Conservation (phyloP, 805 yeast species). For the Saturnispora dispora region DNA sequence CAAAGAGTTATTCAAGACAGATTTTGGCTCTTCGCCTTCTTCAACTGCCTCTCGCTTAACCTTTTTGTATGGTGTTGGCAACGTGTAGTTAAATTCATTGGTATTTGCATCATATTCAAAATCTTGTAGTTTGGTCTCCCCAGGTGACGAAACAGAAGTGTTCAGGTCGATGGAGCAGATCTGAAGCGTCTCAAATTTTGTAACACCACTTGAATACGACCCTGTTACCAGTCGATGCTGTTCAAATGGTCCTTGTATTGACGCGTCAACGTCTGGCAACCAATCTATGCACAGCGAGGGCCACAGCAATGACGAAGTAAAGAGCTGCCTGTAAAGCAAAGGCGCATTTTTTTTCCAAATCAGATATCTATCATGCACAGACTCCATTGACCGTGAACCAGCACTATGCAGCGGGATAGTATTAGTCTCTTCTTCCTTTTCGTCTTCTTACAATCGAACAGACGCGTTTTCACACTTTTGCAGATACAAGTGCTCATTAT, state of each 20-base stretch:
- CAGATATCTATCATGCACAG: slow-evolving; percentile 26
- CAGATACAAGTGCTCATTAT: neutral
- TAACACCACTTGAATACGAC: slow-evolving; percentile 52
- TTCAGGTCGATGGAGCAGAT: slow-evolving; percentile 9
- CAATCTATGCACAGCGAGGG: slow-evolving; percentile 55
- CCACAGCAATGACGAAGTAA: slow-evolving; percentile 50
- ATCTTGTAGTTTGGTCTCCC: slow-evolving; percentile 8
- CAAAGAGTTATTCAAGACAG: slow-evolving; percentile 8
- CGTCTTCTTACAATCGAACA: neutral
- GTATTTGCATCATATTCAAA: slow-evolving; percentile 29
- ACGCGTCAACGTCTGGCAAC: slow-evolving; percentile 44
- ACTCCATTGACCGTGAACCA: neutral
- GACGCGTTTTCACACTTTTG: neutral
- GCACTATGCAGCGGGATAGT: too few relatives aligned
- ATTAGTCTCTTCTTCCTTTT: too few relatives aligned
- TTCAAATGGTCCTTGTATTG: slow-evolving; percentile 21
- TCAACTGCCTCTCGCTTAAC: neutral
- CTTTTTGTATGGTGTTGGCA: slow-evolving; percentile 9
- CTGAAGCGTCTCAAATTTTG: slow-evolving; percentile 19
- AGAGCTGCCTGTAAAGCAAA: slow-evolving; percentile 43
- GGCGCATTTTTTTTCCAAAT: slow-evolving; percentile 58
- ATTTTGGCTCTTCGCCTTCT: slow-evolving; percentile 5
- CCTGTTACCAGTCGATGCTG: slow-evolving; percentile 44
- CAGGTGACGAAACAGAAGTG: neutral
- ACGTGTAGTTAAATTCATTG: slow-evolving; percentile 24